Percentiles rank a stretch among this genome's conserved stretches.
phyloP scores from a whole-genome alignment of 176 grass and related monocot species.

The Areca catechu region DNA sequence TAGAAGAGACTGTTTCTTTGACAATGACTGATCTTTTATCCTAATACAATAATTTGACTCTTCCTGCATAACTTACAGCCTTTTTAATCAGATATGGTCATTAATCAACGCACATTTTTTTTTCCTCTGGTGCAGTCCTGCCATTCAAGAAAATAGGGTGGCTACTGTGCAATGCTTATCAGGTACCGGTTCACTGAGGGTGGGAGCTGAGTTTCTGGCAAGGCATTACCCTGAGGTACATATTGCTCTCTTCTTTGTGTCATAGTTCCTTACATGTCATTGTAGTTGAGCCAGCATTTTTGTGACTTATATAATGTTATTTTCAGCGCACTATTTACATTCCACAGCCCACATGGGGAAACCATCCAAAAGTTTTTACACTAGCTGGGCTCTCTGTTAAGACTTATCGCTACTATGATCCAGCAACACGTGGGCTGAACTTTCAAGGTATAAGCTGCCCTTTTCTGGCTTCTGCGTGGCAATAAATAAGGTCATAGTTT shows the following conservation, averaged over 20 bases:
- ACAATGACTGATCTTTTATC: too few relatives aligned
- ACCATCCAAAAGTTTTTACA: slow-evolving; percentile 85
- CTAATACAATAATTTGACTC: too few relatives aligned
- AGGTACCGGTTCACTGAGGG: slow-evolving; percentile 87
- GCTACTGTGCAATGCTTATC: slow-evolving; percentile 83
- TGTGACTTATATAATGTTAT: neutral
- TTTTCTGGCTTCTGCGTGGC: neutral
- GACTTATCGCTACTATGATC: slow-evolving; percentile 90
- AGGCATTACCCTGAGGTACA: slow-evolving; percentile 86
- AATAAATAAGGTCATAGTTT: too few relatives aligned
- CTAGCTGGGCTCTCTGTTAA: slow-evolving; percentile 65
- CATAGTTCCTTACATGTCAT: neutral
- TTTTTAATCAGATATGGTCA: neutral
- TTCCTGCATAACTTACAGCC: too few relatives aligned
- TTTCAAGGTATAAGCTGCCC: slow-evolving; percentile 40
- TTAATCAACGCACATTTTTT: slow-evolving; percentile 14
- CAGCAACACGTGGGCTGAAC: slow-evolving; percentile 69
- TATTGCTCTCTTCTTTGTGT: neutral
- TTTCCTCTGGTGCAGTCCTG: slow-evolving; percentile 33
- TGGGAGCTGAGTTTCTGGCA: slow-evolving; percentile 92
- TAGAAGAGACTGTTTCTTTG: too few relatives aligned
- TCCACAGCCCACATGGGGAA: slow-evolving; percentile 91
- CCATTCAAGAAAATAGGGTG: slow-evolving; percentile 85
- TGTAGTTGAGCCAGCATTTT: neutral
- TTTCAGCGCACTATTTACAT: slow-evolving; percentile 78